Evolutionary conservation across 2,329 filamentous ascomycete genomes (phyloP).

Genomic region (Domatiomyces catenatus): DNA sequence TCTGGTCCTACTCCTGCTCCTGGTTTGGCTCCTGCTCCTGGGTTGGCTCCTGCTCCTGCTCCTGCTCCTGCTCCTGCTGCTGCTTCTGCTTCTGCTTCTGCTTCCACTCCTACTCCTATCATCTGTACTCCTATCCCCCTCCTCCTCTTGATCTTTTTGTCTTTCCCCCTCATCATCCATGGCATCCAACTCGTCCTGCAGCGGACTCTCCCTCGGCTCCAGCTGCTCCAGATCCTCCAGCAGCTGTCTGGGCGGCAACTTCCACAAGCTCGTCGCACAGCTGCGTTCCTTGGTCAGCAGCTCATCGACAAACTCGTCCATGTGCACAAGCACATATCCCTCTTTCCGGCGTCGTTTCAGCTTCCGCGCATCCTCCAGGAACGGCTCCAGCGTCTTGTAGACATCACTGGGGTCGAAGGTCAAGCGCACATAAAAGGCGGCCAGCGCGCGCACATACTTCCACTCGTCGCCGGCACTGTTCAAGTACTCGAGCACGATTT

Average conservation of each 20-base stretch:
- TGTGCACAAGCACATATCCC: slow-evolving; percentile 58
- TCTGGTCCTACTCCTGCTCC: slow-evolving; percentile 7
- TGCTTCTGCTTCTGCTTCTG: slow-evolving; percentile 7
- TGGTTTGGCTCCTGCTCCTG: slow-evolving; percentile 7
- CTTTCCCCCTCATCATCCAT: slow-evolving; percentile 23
- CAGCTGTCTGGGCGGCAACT: slow-evolving; percentile 65
- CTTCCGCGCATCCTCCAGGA: slow-evolving; percentile 69
- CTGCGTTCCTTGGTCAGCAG: slow-evolving; percentile 75
- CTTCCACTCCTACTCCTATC: slow-evolving; percentile 2
- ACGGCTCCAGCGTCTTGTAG: slow-evolving; percentile 64
- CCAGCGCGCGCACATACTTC: slow-evolving; percentile 74
- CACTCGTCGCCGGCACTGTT: slow-evolving; percentile 62
- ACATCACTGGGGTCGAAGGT: slow-evolving; percentile 72
- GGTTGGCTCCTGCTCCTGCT: slow-evolving; percentile 6
- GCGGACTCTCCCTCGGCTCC: slow-evolving; percentile 68
- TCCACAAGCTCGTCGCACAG: slow-evolving; percentile 83
- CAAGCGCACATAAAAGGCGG: slow-evolving; percentile 82
- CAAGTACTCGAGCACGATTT: slow-evolving; percentile 66
- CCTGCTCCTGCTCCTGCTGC: slow-evolving; percentile 7
- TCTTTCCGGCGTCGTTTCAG: slow-evolving; percentile 59
- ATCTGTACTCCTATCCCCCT: slow-evolving; percentile 9
- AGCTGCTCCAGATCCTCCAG: slow-evolving; percentile 80
- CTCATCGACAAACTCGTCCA: slow-evolving; percentile 92
- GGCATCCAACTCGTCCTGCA: slow-evolving; percentile 49
- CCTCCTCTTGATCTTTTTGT: slow-evolving; percentile 7